phyloP scores from a whole-genome alignment of 2,329 filamentous ascomycete genomes.

The Capronia coronata region DNA sequence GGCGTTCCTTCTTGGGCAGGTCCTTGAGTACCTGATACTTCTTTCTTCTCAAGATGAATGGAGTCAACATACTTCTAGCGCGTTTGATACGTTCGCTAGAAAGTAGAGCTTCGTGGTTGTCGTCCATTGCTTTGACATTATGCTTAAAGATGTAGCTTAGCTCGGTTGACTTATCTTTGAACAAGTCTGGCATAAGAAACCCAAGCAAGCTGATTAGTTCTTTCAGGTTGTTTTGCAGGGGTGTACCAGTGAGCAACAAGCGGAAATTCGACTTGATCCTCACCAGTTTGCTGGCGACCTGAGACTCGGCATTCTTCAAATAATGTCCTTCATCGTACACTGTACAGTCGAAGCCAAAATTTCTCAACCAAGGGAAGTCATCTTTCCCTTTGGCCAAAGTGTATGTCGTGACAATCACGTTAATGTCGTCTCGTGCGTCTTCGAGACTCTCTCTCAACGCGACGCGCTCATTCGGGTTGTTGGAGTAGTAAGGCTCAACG shows the following conservation, averaged over 20 bases:
- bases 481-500: conserved; percentile 67
- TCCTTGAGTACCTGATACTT: conserved; percentile 84
- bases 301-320: conserved; percentile 79
- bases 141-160: conserved; percentile 86
- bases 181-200: conserved; percentile 88
- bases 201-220: conserved; percentile 84
- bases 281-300: conserved; percentile 71
- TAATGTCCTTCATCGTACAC: conserved; percentile 95
- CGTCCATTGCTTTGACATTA: conserved; percentile 74
- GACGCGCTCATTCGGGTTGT: conserved; percentile 56
- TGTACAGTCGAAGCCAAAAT: conserved; percentile 52
- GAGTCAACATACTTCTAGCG: conserved; percentile 85
- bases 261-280: conserved; percentile 75
- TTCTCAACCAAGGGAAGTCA: conserved; percentile 59
- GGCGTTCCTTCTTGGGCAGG: conserved; percentile 70
- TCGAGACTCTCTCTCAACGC: conserved; percentile 62
- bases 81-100: conserved; percentile 80
- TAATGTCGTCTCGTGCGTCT: conserved; percentile 57
- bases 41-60: conserved; percentile 88
- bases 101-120: conserved; percentile 68
- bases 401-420: conserved; percentile 67
- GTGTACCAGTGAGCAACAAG: conserved; percentile 81
- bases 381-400: conserved; percentile 56
- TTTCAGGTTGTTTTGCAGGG: conserved; percentile 90
- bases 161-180: conserved; percentile 67